Base-by-base conservation (phyloP, 306 rosid genomes). In the Carpinus fangiana region DNA sequence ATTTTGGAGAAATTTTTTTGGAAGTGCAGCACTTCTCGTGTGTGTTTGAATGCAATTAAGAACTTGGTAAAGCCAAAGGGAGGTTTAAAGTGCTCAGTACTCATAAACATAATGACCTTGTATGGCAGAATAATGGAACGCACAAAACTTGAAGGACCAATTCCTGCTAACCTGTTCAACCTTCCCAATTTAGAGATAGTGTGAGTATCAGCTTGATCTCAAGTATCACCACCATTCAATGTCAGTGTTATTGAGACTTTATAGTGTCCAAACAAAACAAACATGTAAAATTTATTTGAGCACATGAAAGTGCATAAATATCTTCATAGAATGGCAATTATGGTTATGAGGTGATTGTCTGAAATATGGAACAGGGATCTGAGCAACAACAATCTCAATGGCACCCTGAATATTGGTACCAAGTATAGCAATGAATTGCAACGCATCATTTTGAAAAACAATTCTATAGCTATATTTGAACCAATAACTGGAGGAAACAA, bases 51-150 rank as follows among this genome's bases (percentile, higher is more conserved):
- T 48, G 5, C 4, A 48, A 48, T 48, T 48, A 48, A 12, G 14
- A 48, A 48, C 0, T 41, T 41, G 52, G 52, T 48, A 13, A 48
- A 48, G 16, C 14, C 14, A 3, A 48, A 48, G 52, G 52, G 52
- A 48, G 52, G 14, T 48, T 48, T 48, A 48, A 31, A 62, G 43
- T 14, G 2, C 69, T 31, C 16, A 62, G 3, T 31, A 4, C 31
- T 14, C 1, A 31, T 62, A 6, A 31, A 13, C 69, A 62, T 13
- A 62, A 12, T 62, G 41, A 31, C 43, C 65, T 21, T 59, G 31
- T 20, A 20, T 59, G 48, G 64, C 73, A 85, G 88, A 78, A 62
- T 20, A 54, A 85, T 85, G 88, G 82, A 72, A 61, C 2, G 7
- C 28, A 82, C 88, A 47, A 1, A 5, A 8, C 75, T 85, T 66